Evolutionary conservation across 2,329 filamentous ascomycete species (phyloP).

Genomic region (Colletotrichum kahawae): DNA sequence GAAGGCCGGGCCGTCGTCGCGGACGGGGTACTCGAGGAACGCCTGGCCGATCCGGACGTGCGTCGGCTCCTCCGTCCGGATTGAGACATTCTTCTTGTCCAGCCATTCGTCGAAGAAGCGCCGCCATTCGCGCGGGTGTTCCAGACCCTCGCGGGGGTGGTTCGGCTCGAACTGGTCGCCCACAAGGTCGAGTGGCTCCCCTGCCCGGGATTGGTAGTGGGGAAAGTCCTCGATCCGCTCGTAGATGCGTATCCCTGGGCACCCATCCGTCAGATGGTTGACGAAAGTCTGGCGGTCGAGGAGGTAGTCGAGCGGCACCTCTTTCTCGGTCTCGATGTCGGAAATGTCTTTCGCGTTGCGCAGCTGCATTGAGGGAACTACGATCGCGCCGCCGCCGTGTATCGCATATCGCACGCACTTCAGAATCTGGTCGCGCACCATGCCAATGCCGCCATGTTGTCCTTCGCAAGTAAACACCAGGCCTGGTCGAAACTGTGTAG

Average conservation of each 20-base stretch:
- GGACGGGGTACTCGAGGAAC: slow-evolving; percentile 41
- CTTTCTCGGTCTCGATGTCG: slow-evolving; percentile 32
- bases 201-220: slow-evolving; percentile 22
- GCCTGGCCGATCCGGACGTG: slow-evolving; percentile 36
- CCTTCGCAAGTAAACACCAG: slow-evolving; percentile 44
- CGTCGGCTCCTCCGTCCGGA: slow-evolving; percentile 21
- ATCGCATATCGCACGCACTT: slow-evolving; percentile 46
- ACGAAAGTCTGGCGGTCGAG: slow-evolving; percentile 31
- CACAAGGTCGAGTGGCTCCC: slow-evolving; percentile 25
- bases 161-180: slow-evolving; percentile 36
- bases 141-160: slow-evolving; percentile 28
- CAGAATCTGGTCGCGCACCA: slow-evolving; percentile 44
- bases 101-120: slow-evolving; percentile 33
- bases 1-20: slow-evolving; percentile 37
- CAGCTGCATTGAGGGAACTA: slow-evolving; percentile 39
- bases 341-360: slow-evolving; percentile 35
- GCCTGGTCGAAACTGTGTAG: slow-evolving; percentile 35
- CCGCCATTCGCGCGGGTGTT: slow-evolving; percentile 30
- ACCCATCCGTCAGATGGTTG: slow-evolving; percentile 27
- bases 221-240: slow-evolving; percentile 33
- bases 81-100: slow-evolving; percentile 20
- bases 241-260: slow-evolving; percentile 32
- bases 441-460: slow-evolving; percentile 42
- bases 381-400: slow-evolving; percentile 37
- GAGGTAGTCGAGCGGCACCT: slow-evolving; percentile 33